Evolutionary conservation across 331 rosid genomes (phyloP).

Genomic region (Ulmus americana): DNA sequence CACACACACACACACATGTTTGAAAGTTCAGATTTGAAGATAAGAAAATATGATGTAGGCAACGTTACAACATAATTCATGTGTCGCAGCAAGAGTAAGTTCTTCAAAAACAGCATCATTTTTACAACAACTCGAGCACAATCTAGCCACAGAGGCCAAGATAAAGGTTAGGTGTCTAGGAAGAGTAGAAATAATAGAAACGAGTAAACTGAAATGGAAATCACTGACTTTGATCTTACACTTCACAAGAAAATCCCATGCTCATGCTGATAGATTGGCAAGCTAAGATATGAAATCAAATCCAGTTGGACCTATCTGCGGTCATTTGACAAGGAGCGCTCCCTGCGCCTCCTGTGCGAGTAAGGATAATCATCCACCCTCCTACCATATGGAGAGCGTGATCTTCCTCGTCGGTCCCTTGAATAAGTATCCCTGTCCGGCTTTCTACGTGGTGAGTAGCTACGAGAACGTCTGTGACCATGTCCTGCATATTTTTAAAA

Average conservation of each 20-base stretch:
- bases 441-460: conserved; percentile 38
- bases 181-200: background rate
- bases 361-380: conserved; percentile 27
- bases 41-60: background rate
- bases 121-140: background rate
- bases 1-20: background rate
- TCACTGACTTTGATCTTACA: background rate
- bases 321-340: conserved; percentile 22
- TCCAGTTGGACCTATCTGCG: background rate
- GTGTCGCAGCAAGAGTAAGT: background rate
- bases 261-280: background rate
- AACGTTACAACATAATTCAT: background rate
- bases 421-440: conserved; percentile 33
- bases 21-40: background rate
- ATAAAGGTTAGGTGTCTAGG: background rate
- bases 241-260: background rate
- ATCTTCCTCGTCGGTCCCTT: conserved; percentile 36
- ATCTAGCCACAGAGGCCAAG: background rate
- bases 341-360: conserved; percentile 28
- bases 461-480: conserved; percentile 30
- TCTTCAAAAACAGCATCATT: background rate
- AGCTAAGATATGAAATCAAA: background rate
- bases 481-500: conserved; percentile 22
- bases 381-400: conserved; percentile 35
- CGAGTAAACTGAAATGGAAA: background rate